Percentiles rank a stretch among this genome's conserved stretches.
These are phyloP conservation scores for Mesotaenium endlicherianum DNA, from an alignment of 139 green algal species.

Conservation along the genomic window DNA sequence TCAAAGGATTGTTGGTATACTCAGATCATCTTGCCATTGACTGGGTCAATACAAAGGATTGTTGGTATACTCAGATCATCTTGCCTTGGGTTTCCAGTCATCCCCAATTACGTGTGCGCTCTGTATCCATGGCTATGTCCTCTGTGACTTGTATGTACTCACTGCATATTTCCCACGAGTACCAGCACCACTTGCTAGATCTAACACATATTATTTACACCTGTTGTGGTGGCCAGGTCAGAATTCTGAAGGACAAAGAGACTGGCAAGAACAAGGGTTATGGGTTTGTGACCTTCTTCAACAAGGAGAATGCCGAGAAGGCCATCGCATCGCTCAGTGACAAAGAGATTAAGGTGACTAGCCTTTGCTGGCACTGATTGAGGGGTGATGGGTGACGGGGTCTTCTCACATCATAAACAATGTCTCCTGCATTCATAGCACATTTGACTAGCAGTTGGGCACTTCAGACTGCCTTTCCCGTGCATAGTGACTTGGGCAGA, in stretches of 20 bases:
- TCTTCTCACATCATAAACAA: too few species aligned
- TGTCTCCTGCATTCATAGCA: too few species aligned
- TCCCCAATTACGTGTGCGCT: too few species aligned
- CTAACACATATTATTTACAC: background rate
- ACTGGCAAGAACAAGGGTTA: constrained; percentile 44
- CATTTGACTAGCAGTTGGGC: too few species aligned
- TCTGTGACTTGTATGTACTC: background rate
- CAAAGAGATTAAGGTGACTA: constrained; percentile 38
- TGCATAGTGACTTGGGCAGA: too few species aligned
- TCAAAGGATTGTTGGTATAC: background rate
- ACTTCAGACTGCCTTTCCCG: too few species aligned
- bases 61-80: background rate
- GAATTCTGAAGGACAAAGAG: constrained; percentile 40
- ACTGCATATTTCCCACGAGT: background rate
- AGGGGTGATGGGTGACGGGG: background rate
- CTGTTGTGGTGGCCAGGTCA: constrained; percentile 6
- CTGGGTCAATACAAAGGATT: background rate
- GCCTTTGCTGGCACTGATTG: background rate
- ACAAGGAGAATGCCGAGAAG: constrained; percentile 38
- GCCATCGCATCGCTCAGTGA: constrained; percentile 30
- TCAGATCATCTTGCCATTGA: background rate
- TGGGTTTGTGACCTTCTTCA: constrained; percentile 48
- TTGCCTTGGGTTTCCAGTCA: background rate
- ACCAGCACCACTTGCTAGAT: background rate
- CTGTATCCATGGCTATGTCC: background rate